phyloP scores from a whole-genome alignment of 192 early-diverging fungal species.

The Entomortierella parvispora region DNA sequence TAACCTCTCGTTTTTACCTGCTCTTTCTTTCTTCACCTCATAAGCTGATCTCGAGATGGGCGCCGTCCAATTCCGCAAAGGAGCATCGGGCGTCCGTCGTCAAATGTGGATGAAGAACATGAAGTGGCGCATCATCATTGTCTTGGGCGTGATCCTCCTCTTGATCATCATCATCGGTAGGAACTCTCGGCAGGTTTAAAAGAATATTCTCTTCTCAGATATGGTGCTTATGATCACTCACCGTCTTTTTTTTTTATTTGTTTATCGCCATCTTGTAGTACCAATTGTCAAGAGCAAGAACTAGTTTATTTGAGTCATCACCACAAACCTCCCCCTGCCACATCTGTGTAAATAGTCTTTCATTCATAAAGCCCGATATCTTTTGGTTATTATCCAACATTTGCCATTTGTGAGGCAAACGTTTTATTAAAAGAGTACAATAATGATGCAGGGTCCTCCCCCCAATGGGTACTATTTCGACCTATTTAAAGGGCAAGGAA shows the following conservation, averaged over 20 bases:
- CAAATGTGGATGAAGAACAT: slow-evolving; percentile 98
- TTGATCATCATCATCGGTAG: slow-evolving; percentile 82
- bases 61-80: slow-evolving; percentile 72
- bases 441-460: too few relatives aligned
- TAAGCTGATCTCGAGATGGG: slow-evolving; percentile 51
- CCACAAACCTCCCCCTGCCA: too few relatives aligned
- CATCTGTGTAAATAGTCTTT: too few relatives aligned
- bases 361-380: too few relatives aligned
- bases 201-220: neutral
- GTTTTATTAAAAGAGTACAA: too few relatives aligned
- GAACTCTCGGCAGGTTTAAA: slow-evolving; percentile 12
- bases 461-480: neutral
- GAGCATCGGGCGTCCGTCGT: slow-evolving; percentile 83
- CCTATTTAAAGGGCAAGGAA: neutral
- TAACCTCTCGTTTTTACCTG: too few relatives aligned
- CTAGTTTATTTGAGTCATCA: too few relatives aligned
- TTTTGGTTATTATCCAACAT: too few relatives aligned
- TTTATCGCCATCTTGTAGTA: neutral
- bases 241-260: neutral
- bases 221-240: neutral
- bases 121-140: slow-evolving; percentile 94
- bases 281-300: too few relatives aligned
- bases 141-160: slow-evolving; percentile 76
- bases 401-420: too few relatives aligned
- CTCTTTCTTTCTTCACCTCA: neutral